These are phyloP conservation scores for Hypoxylon sp. DNA, from an alignment of 2,329 filamentous ascomycete genomes.

Conservation along the genomic window DNA sequence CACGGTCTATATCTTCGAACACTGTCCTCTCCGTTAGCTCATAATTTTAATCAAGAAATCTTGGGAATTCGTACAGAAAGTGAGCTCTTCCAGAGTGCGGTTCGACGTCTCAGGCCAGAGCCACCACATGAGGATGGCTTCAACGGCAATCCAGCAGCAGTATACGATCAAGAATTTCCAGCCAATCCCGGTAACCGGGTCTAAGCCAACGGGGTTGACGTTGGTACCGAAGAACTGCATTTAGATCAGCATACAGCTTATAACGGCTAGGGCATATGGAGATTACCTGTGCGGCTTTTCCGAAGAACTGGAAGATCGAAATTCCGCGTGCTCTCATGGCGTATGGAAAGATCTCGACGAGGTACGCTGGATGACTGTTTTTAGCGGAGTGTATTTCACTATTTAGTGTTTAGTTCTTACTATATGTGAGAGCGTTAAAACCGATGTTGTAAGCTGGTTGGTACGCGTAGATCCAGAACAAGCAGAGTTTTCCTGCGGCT, in stretches of 20 bases:
- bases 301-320: constrained; percentile 54
- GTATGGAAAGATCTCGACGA: constrained; percentile 68
- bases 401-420: constrained; percentile 49
- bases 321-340: constrained; percentile 67
- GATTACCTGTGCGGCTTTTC: constrained; percentile 49
- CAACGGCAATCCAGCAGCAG: constrained; percentile 50
- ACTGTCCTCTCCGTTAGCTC: constrained; percentile 43
- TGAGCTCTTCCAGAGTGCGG: constrained; percentile 76
- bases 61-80: constrained; percentile 46
- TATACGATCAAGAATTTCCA: constrained; percentile 51
- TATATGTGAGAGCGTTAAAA: constrained; percentile 72
- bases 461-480: constrained; percentile 71
- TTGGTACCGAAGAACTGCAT: constrained; percentile 59
- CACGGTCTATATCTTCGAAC: constrained; percentile 49
- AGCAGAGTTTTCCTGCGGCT: constrained; percentile 55
- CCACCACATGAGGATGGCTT: constrained; percentile 72
- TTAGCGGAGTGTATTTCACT: not conserved
- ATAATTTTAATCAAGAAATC: not conserved
- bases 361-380: constrained; percentile 53
- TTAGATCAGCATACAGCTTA: constrained; percentile 12
- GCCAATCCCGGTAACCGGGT: constrained; percentile 49
- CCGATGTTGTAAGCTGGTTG: constrained; percentile 70
- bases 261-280: not conserved
- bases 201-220: constrained; percentile 52
- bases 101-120: constrained; percentile 84